A percentile compares a stretch with the other conserved stretches of the same genome.
Conservation (phyloP, 371 early-diverging fungal genomes). For the Dichotomocladium elegans region DNA sequence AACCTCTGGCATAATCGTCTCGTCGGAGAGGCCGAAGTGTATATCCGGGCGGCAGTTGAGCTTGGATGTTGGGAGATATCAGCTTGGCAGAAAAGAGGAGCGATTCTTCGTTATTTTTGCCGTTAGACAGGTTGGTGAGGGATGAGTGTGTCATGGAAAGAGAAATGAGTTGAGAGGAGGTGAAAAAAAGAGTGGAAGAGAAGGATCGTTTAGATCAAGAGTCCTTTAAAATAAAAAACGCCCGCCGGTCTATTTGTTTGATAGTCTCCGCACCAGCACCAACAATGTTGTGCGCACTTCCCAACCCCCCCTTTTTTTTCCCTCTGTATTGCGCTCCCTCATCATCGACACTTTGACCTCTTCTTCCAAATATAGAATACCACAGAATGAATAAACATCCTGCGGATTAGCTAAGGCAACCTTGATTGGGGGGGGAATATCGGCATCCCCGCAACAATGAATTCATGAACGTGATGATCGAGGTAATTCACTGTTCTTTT, state of each 20-base stretch:
- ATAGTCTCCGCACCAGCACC: neutral
- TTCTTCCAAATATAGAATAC: no score
- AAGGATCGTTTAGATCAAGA: neutral
- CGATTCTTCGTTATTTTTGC: slow-evolving; percentile 1
- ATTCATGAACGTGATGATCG: no score
- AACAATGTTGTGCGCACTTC: neutral
- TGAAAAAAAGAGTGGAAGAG: neutral
- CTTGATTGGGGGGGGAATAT: no score
- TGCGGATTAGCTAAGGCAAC: no score
- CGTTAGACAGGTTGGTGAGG: no score
- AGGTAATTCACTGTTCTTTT: no score
- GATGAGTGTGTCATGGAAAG: slow-evolving; percentile 4
- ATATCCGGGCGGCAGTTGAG: slow-evolving; percentile 67
- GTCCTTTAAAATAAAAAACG: neutral
- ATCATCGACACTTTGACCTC: no score
- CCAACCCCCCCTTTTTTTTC: neutral
- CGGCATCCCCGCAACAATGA: no score
- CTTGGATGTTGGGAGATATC: slow-evolving; percentile 65
- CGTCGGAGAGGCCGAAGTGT: slow-evolving; percentile 70
- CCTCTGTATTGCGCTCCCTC: no score
- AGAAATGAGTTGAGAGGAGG: slow-evolving; percentile 4
- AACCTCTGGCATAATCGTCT: slow-evolving; percentile 68
- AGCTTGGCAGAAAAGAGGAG: slow-evolving; percentile 60
- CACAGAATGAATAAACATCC: no score
- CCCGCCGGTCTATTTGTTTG: neutral